A percentile compares a stretch with the other conserved stretches of the same genome.
Conservation (phyloP, 371 early-diverging fungal genomes). For the Haplosporangium sp. region DNA sequence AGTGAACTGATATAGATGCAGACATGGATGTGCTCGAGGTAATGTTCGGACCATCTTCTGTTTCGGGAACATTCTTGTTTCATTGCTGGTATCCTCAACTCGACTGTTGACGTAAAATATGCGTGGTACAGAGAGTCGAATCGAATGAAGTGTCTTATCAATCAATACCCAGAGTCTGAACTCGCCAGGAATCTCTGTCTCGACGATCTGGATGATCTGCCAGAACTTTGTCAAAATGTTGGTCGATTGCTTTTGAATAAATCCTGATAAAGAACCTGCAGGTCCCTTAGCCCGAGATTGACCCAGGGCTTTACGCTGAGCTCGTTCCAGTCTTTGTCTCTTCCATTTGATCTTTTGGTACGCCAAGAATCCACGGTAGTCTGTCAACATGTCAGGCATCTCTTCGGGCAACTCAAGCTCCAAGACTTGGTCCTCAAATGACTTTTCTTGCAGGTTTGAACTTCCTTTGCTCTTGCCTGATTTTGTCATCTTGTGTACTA, state of each 20-base stretch:
- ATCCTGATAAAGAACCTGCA: constrained; percentile 62
- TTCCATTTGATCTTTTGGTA: constrained; percentile 83
- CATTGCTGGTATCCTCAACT: constrained; percentile 61
- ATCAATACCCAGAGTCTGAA: constrained; percentile 87
- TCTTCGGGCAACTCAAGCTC: constrained; percentile 59
- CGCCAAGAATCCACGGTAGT: constrained; percentile 73
- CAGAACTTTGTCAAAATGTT: constrained; percentile 67
- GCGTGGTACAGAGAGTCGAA: constrained; percentile 85
- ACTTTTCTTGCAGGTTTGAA: constrained; percentile 7
- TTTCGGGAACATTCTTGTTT: constrained; percentile 41
- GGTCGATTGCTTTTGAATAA: constrained; percentile 53
- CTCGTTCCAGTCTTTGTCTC: constrained; percentile 65
- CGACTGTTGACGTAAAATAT: constrained; percentile 88
- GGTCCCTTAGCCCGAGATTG: constrained; percentile 58
- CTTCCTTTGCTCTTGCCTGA: constrained; percentile 12
- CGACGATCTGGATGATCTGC: constrained; percentile 89
- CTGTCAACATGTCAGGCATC: constrained; percentile 68
- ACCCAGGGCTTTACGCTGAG: constrained; percentile 56
- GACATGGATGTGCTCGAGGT: constrained; percentile 54
- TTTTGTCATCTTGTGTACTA: constrained; percentile 46
- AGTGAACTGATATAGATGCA: constrained; percentile 81
- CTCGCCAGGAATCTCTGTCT: constrained; percentile 87
- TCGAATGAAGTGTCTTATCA: constrained; percentile 73
- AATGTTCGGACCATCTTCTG: constrained; percentile 43
- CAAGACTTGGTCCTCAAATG: constrained; percentile 38